Conservation (phyloP, 2,329 filamentous ascomycete genomes). For the Coleophoma crateriformis region DNA sequence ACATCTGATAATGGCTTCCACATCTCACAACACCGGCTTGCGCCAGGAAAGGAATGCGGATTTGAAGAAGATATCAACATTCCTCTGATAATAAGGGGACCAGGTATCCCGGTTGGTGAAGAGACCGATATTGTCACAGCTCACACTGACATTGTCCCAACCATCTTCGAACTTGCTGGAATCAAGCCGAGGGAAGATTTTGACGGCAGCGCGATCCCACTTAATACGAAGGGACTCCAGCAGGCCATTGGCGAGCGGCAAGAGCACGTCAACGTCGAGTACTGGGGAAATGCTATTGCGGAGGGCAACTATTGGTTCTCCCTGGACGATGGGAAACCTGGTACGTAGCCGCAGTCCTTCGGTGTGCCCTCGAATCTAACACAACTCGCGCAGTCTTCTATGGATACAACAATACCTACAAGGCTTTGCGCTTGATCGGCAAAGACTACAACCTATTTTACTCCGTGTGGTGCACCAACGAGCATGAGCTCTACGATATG, state of each 20-base stretch:
- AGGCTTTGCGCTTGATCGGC: conserved; percentile 36
- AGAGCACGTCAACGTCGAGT: conserved; percentile 44
- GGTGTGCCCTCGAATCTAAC: no score
- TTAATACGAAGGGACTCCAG: conserved; percentile 18
- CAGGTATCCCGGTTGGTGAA: conserved; percentile 40
- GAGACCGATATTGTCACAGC: conserved; percentile 39
- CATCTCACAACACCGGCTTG: conserved; percentile 44
- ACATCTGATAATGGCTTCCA: conserved; percentile 50
- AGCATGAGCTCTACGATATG: conserved; percentile 61
- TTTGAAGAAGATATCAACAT: conserved; percentile 47
- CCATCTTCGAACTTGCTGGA: conserved; percentile 35
- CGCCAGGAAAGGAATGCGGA: conserved; percentile 43
- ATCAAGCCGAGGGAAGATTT: conserved; percentile 34
- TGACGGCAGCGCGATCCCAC: conserved; percentile 38
- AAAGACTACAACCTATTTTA: conserved; percentile 57
- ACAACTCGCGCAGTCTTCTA: conserved; percentile 8
- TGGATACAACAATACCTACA: conserved; percentile 41
- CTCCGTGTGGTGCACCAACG: conserved; percentile 63
- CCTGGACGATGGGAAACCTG: conserved; percentile 18
- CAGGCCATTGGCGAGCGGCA: conserved; percentile 21
- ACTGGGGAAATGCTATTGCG: conserved; percentile 30
- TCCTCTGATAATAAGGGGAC: conserved; percentile 52
- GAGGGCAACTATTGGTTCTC: conserved; percentile 21
- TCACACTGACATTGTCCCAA: conserved; percentile 47
- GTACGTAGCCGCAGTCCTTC: conserved; percentile 5